Base-by-base conservation (phyloP, 345 rosid genomes). In the Jatropha curcas region DNA sequence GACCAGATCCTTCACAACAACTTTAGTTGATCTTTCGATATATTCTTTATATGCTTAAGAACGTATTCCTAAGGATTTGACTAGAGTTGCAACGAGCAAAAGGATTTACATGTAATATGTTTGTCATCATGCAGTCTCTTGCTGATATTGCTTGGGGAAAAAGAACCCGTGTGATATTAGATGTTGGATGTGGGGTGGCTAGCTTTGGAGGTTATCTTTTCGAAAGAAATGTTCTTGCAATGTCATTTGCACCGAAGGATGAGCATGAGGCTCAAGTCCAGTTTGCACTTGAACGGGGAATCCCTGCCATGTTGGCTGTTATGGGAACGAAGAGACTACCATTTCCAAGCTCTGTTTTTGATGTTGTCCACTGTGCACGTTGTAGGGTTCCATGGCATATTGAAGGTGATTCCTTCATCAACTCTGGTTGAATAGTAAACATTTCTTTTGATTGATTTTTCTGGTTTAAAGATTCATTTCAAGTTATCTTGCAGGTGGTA, bases 361-460 rank as follows among this genome's bases (percentile, higher is more conserved):
- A 95, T 85, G 75, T 81, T 52, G 93, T 95, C 67, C 98, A 91
- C 82, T 95, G 99, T 83, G 99, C 99, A 53, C 94, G 97, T 19
- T 95, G 99, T 79, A 89, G 99, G 77, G 99, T 95, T 9, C 99
- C 99, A 31, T 95, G 99, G 99, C 99, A 95, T 81, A 89, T 92
- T 68, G 99, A 95, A 88, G 81, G 76, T 72, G 64, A 58, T 59
- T 7, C 28, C 48, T n/a, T 14, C 41, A 14, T 41, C 71, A 2
- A 35, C 67, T 69, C 37, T 19, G 13, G 7, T 33, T 50, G 10
- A 66, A 60, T 20, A n/a, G n/a, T n/a, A 17, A 7, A 52, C 27
- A 31, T 13, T 78, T 16, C 24, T 22, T 1, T 69, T 19, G 17
- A 22, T 27, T 20, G 51, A 25, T 33, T 39, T 65, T 39, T n/a